These are phyloP conservation scores for Mycena galericulata DNA, from an alignment of 768 basidiomycete genomes.

Conservation along the genomic window DNA sequence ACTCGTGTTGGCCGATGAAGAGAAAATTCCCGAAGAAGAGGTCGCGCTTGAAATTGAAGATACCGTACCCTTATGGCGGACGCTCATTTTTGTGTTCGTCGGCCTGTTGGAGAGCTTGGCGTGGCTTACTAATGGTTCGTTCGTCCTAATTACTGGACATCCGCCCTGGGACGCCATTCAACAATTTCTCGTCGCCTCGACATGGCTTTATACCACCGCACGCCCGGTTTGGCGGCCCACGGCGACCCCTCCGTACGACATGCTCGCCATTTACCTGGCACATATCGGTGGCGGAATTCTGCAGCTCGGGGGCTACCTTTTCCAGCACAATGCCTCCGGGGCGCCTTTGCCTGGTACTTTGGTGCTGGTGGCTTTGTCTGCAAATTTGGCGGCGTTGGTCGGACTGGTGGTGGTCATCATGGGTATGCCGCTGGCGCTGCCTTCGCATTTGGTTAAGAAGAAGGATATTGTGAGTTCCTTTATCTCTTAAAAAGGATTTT, in stretches of 20 bases:
- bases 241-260: constrained; percentile 70
- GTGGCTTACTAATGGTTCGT: constrained; percentile 73
- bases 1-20: constrained; percentile 42
- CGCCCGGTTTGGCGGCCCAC: constrained; percentile 66
- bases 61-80: constrained; percentile 68
- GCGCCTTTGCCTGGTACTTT: constrained; percentile 53
- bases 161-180: constrained; percentile 50
- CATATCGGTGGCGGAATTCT: constrained; percentile 61
- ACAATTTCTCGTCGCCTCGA: constrained; percentile 59
- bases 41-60: constrained; percentile 34
- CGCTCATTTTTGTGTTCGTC: constrained; percentile 64
- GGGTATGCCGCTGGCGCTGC: constrained; percentile 73
- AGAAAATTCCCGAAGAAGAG: constrained; percentile 21
- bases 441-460: constrained; percentile 48
- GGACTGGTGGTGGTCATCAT: constrained; percentile 57
- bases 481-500: no score
- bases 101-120: constrained; percentile 66
- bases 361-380: constrained; percentile 43
- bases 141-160: constrained; percentile 54
- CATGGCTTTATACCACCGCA: constrained; percentile 76
- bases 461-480: constrained; percentile 73
- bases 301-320: constrained; percentile 65
- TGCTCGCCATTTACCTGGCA: constrained; percentile 67
- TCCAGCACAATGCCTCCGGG: constrained; percentile 52
- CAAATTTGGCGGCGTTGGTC: constrained; percentile 59